Evolutionary conservation across 2,329 filamentous ascomycete genomes (phyloP).

Genomic region (Fusarium xyrophilum): DNA sequence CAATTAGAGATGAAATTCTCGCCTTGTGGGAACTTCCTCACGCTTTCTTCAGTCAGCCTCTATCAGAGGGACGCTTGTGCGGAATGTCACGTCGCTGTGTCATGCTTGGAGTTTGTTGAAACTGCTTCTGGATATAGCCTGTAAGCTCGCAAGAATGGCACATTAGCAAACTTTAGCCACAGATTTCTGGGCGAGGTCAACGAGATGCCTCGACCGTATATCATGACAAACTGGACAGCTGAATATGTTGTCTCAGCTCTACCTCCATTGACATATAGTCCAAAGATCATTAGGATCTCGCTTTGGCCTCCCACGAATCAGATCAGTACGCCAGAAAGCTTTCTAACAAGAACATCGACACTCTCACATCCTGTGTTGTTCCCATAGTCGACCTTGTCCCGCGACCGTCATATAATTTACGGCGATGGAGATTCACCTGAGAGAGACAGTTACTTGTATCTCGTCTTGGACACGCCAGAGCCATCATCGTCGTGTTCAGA

Average conservation of each 20-base stretch:
- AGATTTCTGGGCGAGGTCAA: background rate
- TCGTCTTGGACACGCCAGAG: background rate
- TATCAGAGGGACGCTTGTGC: background rate
- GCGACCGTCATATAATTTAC: background rate
- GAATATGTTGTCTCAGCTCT: background rate
- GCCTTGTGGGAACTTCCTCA: background rate
- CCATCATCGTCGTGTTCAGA: background rate
- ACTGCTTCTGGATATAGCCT: background rate
- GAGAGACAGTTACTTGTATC: background rate
- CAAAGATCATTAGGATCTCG: background rate
- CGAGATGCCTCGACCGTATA: background rate
- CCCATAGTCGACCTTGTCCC: background rate
- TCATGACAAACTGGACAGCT: background rate
- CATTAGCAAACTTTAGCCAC: background rate
- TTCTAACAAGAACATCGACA: background rate
- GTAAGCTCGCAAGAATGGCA: fast-evolving
- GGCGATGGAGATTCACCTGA: background rate
- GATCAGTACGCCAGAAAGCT: fast-evolving
- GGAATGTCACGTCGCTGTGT: background rate
- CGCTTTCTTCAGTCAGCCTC: background rate
- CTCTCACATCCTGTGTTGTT: background rate
- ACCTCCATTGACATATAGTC: background rate
- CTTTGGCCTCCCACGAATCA: fast-evolving
- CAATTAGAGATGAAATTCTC: background rate
- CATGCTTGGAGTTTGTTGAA: background rate